Conservation (phyloP, 371 early-diverging fungal species). For the Mortierella sp. region DNA sequence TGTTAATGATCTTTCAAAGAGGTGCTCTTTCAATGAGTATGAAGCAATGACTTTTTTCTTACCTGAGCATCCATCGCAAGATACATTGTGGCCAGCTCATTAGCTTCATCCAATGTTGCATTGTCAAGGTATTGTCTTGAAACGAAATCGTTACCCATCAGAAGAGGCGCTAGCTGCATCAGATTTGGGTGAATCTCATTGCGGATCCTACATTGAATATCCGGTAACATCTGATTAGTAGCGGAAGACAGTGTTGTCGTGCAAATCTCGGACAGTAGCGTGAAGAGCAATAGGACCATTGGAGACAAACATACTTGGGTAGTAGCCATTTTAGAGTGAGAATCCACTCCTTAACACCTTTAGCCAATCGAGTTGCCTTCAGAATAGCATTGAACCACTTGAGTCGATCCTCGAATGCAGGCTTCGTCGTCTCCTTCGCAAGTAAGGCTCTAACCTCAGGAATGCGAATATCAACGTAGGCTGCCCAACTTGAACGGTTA, state of each 20-base stretch:
- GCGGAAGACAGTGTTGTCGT: no score
- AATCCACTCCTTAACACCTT: conserved; percentile 39
- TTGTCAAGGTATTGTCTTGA: conserved; percentile 47
- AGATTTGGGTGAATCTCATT: conserved; percentile 51
- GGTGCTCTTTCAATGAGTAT: not conserved
- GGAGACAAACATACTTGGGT: conserved; percentile 33
- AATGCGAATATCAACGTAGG: conserved; percentile 40
- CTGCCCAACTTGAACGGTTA: conserved; percentile 26
- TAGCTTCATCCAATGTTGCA: conserved; percentile 37
- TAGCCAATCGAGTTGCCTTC: conserved; percentile 18
- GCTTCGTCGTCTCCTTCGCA: conserved; percentile 40
- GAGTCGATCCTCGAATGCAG: conserved; percentile 49
- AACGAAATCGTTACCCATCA: not conserved
- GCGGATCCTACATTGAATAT: conserved; percentile 34
- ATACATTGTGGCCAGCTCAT: conserved; percentile 29
- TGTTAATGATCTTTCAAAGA: not conserved
- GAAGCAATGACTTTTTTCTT: not conserved
- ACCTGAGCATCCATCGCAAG: conserved; percentile 50
- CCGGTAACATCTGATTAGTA: no score
- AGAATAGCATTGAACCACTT: conserved; percentile 41
- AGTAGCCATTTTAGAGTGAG: conserved; percentile 44
- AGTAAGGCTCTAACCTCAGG: conserved; percentile 26
- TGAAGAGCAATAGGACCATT: not conserved
- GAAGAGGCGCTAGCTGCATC: conserved; percentile 13
- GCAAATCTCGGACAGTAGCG: no score